Evolutionary conservation across 805 yeast genomes (phyloP).

Genomic region (Ogataea minuta): DNA sequence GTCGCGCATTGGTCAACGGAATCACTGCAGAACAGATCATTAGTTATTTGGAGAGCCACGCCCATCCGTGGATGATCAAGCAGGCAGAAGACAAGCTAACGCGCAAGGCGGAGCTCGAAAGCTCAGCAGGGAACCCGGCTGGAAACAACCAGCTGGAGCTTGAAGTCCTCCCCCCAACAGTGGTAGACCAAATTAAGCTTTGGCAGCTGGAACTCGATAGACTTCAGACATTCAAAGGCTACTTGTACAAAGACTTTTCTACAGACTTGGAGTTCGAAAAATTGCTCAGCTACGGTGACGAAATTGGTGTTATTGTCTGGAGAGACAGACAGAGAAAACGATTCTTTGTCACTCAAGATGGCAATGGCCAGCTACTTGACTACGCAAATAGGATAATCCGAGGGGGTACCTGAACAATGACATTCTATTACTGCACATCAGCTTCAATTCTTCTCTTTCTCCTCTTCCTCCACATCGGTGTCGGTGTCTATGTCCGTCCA

Average conservation of each 20-base stretch:
- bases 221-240: conserved; percentile 83
- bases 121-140: conserved; percentile 41
- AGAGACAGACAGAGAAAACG: conserved; percentile 62
- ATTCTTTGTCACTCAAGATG: conserved; percentile 86
- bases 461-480: conserved; percentile 55
- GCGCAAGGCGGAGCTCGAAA: conserved; percentile 64
- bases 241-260: conserved; percentile 80
- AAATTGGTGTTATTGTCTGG: conserved; percentile 92
- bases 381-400: conserved; percentile 63
- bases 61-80: conserved; percentile 86
- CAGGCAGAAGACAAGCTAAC: conserved; percentile 66
- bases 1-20: conserved; percentile 81
- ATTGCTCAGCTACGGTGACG: conserved; percentile 75
- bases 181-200: conserved; percentile 90
- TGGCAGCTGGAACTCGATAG: conserved; percentile 98
- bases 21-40: conserved; percentile 95
- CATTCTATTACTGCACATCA: conserved; percentile 1
- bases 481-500: conserved; percentile 61
- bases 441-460: conserved; percentile 6
- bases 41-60: conserved; percentile 83
- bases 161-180: conserved; percentile 86
- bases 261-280: conserved; percentile 73
- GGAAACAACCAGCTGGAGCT: conserved; percentile 44
- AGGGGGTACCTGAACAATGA: conserved; percentile 1
- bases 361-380: conserved; percentile 86